Conservation (phyloP, 495 filamentous ascomycete genomes). For the Apiosordaria backusii region DNA sequence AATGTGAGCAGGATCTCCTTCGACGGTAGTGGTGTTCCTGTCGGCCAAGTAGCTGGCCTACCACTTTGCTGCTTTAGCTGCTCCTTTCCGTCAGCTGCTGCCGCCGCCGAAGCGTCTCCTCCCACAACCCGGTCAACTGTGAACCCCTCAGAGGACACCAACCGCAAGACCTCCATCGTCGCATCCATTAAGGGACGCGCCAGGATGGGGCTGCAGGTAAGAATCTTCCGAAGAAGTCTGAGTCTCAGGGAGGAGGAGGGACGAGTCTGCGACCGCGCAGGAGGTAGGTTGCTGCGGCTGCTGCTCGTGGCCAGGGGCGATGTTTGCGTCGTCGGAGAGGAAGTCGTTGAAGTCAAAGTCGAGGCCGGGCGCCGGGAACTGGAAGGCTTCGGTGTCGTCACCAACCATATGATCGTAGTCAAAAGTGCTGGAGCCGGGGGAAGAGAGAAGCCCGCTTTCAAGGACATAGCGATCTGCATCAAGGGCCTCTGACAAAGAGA, state of each 20-base stretch:
- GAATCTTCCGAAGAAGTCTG: slow-evolving; percentile 50
- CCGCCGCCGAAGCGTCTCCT: slow-evolving; percentile 36
- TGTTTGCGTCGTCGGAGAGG: slow-evolving; percentile 43
- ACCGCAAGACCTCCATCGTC: slow-evolving; percentile 84
- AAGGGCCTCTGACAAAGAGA: slow-evolving; percentile 54
- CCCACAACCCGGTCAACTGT: slow-evolving; percentile 35
- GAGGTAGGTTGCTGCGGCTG: slow-evolving; percentile 34
- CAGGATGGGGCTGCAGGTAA: slow-evolving; percentile 84
- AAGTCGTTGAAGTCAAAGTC: slow-evolving; percentile 54
- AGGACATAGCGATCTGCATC: slow-evolving; percentile 68
- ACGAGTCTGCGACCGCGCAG: slow-evolving; percentile 39
- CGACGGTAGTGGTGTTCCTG: slow-evolving; percentile 46
- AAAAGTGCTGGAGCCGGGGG: slow-evolving; percentile 61
- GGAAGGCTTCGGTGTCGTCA: slow-evolving; percentile 60
- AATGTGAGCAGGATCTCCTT: slow-evolving; percentile 51
- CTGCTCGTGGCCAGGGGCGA: slow-evolving; percentile 30
- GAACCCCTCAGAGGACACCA: slow-evolving; percentile 49
- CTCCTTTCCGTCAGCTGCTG: slow-evolving; percentile 28
- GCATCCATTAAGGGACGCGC: slow-evolving; percentile 88
- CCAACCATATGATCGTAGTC: slow-evolving; percentile 82
- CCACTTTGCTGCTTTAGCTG: slow-evolving; percentile 34
- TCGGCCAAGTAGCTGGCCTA: slow-evolving; percentile 40
- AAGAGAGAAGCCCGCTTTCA: slow-evolving; percentile 74
- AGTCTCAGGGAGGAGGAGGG: slow-evolving; percentile 48
- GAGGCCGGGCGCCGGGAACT: slow-evolving; percentile 34